Evolutionary conservation across 176 grass and related monocot genomes (phyloP).

Genomic region (Rhipidocladum racemiflorum): DNA sequence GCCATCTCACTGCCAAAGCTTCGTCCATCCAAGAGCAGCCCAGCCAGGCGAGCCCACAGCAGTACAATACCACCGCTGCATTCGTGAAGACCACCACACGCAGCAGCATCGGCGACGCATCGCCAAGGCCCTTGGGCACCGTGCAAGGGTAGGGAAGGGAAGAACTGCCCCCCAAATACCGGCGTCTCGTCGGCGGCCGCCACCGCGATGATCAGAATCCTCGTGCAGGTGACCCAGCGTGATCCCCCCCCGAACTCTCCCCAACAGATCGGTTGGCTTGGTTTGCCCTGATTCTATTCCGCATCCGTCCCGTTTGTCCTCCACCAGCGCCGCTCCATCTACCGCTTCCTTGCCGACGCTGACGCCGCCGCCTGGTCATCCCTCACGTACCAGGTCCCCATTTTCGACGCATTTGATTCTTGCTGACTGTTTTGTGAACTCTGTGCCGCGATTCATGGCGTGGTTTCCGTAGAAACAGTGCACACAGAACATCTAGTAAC

Average conservation of each 20-base stretch:
- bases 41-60: neutral
- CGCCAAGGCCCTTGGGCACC: neutral
- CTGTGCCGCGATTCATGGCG: neutral
- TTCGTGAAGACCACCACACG: neutral
- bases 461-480: neutral
- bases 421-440: neutral
- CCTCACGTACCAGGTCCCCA: conserved; percentile 34
- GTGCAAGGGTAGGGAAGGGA: neutral
- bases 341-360: conserved; percentile 39
- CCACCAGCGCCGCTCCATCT: conserved; percentile 49
- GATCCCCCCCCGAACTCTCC: neutral
- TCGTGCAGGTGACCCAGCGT: conserved; percentile 39
- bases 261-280: neutral
- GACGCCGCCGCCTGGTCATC: neutral
- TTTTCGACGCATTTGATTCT: neutral
- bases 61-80: neutral
- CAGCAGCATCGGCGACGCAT: neutral
- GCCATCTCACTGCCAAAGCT: neutral
- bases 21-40: neutral
- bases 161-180: neutral
- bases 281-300: neutral
- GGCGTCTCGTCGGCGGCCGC: conserved; percentile 28
- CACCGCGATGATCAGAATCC: conserved; percentile 57
- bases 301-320: conserved; percentile 19
- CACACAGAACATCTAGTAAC: neutral